Conservation (phyloP, 2,329 filamentous ascomycete genomes). For the Aaosphaeria arxii region DNA sequence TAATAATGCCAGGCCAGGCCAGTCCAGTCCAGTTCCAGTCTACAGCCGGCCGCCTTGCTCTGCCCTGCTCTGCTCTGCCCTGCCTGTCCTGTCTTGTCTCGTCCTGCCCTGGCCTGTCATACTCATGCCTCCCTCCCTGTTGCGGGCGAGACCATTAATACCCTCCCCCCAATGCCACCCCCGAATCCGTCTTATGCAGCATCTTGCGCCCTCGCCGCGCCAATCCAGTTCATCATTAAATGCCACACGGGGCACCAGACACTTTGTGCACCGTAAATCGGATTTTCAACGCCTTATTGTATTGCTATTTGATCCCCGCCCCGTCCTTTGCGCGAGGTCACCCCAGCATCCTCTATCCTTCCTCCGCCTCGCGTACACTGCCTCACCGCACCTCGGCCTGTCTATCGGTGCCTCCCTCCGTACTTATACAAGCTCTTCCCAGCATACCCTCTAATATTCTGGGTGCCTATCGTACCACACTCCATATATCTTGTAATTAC, state of each 20-base stretch:
- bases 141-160: not conserved
- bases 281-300: not conserved
- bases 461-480: too few relatives aligned
- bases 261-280: too few relatives aligned
- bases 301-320: constrained; percentile 5
- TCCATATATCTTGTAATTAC: too few relatives aligned
- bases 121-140: not conserved
- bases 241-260: too few relatives aligned
- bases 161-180: not conserved
- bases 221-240: not conserved
- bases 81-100: not conserved
- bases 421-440: not conserved
- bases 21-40: too few relatives aligned
- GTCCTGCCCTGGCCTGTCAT: not conserved
- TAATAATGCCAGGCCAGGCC: too few relatives aligned
- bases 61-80: not conserved
- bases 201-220: not conserved
- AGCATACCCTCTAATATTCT: not conserved
- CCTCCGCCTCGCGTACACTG: not conserved
- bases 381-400: constrained; percentile 3
- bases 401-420: constrained; percentile 2
- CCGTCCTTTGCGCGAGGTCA: constrained; percentile 8
- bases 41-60: not conserved
- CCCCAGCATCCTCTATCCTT: constrained; percentile 3
- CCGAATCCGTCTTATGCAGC: not conserved